phyloP scores from a whole-genome alignment of 2,329 filamentous ascomycete genomes.

The Domatiomyces catenatus region DNA sequence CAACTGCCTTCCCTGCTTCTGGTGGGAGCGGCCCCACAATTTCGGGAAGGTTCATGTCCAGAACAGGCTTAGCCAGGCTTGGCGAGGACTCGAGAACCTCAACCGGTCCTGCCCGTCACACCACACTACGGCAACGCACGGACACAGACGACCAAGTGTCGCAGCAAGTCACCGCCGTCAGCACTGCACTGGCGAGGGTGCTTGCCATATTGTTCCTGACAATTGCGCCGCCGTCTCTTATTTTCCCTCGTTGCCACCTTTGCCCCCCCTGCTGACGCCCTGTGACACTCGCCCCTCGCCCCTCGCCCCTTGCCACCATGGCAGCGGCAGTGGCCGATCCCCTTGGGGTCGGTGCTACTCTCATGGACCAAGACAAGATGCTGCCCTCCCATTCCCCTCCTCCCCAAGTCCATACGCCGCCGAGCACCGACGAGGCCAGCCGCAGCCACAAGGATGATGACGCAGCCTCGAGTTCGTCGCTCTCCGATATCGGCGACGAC shows the following conservation, averaged over 20 bases:
- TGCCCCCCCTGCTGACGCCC: not conserved
- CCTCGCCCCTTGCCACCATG: conserved; percentile 10
- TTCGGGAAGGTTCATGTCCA: not conserved
- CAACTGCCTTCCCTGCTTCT: not conserved
- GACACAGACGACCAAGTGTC: not conserved
- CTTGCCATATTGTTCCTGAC: not conserved
- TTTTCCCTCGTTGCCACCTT: not conserved
- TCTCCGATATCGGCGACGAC: conserved; percentile 15
- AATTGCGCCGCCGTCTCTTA: not conserved
- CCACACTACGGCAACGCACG: not conserved
- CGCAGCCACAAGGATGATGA: conserved; percentile 29
- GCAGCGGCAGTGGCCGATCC: conserved; percentile 16
- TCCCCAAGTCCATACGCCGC: conserved; percentile 16
- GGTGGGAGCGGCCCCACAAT: not conserved
- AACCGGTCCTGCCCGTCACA: not conserved
- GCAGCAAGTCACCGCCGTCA: not conserved
- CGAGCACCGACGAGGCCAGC: conserved; percentile 17
- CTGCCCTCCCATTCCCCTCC: conserved; percentile 5
- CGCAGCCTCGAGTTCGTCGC: conserved; percentile 18
- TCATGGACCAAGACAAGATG: conserved; percentile 6
- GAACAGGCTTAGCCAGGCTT: not conserved
- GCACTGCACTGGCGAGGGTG: not conserved
- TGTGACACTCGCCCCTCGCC: conserved; percentile 1
- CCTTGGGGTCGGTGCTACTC: conserved; percentile 7
- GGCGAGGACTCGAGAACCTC: not conserved